phyloP scores from a whole-genome alignment of 169 alveolate species.

The Eimeria acervulina region DNA sequence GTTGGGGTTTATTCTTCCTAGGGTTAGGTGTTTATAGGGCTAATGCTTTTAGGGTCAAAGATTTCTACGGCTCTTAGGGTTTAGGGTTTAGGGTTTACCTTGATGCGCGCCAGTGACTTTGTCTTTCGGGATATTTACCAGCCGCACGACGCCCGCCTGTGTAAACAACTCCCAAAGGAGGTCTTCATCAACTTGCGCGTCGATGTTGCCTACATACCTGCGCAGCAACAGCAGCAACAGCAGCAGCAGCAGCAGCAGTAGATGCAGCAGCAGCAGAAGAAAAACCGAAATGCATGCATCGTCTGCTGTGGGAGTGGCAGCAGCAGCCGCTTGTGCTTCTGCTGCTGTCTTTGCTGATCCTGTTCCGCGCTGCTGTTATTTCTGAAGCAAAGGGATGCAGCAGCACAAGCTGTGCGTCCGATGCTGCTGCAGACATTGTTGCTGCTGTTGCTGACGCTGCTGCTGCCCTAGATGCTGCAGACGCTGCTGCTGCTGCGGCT shows the following conservation, averaged over 20 bases:
- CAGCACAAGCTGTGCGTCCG: not conserved
- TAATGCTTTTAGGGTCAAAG: constrained; percentile 85
- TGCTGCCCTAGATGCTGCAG: not conserved
- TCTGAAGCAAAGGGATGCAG: too few species aligned
- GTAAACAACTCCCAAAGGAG: constrained; percentile 98
- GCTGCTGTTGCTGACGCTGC: not conserved
- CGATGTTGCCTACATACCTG: constrained; percentile 94
- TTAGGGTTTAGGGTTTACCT: constrained; percentile 37
- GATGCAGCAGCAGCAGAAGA: not conserved
- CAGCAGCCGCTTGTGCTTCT: not conserved
- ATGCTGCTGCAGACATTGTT: not conserved
- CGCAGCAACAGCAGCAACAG: too few species aligned
- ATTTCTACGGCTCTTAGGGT: too few species aligned
- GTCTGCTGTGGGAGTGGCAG: not conserved
- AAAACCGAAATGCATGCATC: not conserved
- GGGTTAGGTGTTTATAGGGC: constrained; percentile 89
- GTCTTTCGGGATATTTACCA: constrained; percentile 99
- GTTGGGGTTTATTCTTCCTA: too few species aligned
- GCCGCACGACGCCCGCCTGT: constrained; percentile 98
- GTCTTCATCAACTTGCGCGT: constrained; percentile 98
- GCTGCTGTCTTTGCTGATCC: not conserved
- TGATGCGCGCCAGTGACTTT: constrained; percentile 88
- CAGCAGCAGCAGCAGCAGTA: constrained; percentile 78
- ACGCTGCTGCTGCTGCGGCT: not conserved
- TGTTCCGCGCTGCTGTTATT: not conserved